A percentile compares a stretch with the other conserved stretches of the same genome.
Evolutionary conservation across 2,329 filamentous ascomycete genomes (phyloP).

Genomic region (Atkinsonella texensis): DNA sequence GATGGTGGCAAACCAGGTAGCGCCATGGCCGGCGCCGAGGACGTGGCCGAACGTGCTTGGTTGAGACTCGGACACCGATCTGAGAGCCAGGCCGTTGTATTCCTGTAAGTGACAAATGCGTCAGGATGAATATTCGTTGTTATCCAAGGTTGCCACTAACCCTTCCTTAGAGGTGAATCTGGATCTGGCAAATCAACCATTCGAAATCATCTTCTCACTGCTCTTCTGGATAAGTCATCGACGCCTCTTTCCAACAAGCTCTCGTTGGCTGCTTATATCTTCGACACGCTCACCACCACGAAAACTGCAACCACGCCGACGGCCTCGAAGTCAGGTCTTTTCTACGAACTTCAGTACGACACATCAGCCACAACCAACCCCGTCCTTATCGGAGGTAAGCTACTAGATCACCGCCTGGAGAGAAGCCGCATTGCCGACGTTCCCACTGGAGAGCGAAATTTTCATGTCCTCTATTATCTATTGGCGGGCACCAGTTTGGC

Average conservation of each 20-base stretch:
- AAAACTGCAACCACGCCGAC: conserved; percentile 94
- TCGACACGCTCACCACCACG: conserved; percentile 91
- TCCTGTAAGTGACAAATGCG: conserved; percentile 56
- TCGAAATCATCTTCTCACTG: conserved; percentile 74
- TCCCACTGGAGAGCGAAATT: conserved; percentile 91
- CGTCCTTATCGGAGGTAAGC: conserved; percentile 82
- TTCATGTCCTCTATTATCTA: conserved; percentile 92
- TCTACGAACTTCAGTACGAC: conserved; percentile 95
- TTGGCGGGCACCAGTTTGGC: conserved; percentile 81
- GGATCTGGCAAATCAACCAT: conserved; percentile 94
- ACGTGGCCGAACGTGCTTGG: conserved; percentile 78
- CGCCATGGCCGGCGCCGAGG: conserved; percentile 84
- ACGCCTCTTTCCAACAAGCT: conserved; percentile 90
- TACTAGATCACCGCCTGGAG: conserved; percentile 87
- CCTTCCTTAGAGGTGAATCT: conserved; percentile 66
- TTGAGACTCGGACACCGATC: conserved; percentile 74
- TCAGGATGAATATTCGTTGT: not conserved
- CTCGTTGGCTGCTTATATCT: conserved; percentile 87
- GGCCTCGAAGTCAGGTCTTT: conserved; percentile 88
- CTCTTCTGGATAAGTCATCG: conserved; percentile 77
- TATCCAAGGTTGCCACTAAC: not conserved
- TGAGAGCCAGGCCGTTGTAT: conserved; percentile 87
- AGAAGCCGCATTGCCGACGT: conserved; percentile 83
- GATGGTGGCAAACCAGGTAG: conserved; percentile 89
- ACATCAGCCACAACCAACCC: conserved; percentile 75